A percentile compares a stretch with the other conserved stretches of the same genome.
phyloP scores from a whole-genome alignment of 805 yeast species.

The Sugiyamaella boreocaroliniensis region DNA sequence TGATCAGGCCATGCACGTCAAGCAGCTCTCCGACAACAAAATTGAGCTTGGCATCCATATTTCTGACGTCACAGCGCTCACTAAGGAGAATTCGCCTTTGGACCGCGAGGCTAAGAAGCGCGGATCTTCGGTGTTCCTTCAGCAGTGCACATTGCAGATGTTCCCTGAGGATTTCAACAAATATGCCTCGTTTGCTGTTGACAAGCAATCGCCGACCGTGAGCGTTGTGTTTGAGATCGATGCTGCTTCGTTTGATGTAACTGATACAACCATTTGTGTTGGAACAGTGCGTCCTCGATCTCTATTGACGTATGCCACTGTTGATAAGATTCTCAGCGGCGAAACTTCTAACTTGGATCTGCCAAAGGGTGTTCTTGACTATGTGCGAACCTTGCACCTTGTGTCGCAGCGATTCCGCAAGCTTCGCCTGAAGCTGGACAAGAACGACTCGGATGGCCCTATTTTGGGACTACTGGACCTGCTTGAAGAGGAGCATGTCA shows the following conservation, averaged over 20 bases:
- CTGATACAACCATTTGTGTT: slow-evolving; percentile 71
- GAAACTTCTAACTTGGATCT: slow-evolving; percentile 7
- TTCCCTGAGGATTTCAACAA: slow-evolving; percentile 59
- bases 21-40: slow-evolving; percentile 48
- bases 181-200: slow-evolving; percentile 52
- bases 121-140: slow-evolving; percentile 80
- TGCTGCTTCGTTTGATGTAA: slow-evolving; percentile 60
- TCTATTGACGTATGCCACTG: slow-evolving; percentile 25
- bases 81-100: slow-evolving; percentile 65
- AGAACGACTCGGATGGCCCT: slow-evolving; percentile 35
- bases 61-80: slow-evolving; percentile 66
- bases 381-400: slow-evolving; percentile 55
- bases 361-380: slow-evolving; percentile 55
- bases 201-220: slow-evolving; percentile 56
- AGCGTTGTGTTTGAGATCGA: slow-evolving; percentile 79
- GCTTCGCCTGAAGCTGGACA: slow-evolving; percentile 45
- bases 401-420: slow-evolving; percentile 65
- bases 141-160: slow-evolving; percentile 63
- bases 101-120: slow-evolving; percentile 89
- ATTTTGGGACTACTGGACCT: slow-evolving; percentile 65
- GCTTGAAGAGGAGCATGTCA: slow-evolving; percentile 77
- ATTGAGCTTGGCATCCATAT: slow-evolving; percentile 83
- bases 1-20: slow-evolving; percentile 82
- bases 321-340: slow-evolving; percentile 10
- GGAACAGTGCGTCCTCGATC: slow-evolving; percentile 60